Base-by-base conservation (phyloP, 345 rosid genomes). In the Hypericum androsaemum region DNA sequence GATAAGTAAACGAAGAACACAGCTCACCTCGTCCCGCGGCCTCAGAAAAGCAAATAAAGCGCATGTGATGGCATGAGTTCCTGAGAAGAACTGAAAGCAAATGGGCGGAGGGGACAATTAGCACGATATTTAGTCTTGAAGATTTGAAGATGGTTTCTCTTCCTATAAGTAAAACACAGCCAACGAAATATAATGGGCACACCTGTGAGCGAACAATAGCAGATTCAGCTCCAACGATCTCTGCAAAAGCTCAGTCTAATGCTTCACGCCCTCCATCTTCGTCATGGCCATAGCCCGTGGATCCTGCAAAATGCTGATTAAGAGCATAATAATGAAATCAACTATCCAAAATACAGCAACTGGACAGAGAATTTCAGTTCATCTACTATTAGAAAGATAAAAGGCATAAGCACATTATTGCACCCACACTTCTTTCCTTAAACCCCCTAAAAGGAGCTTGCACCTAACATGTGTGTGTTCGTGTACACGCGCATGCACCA, bases 201-300 rank as follows among this genome's bases (percentile, higher is more conserved):
- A 80, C 86, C 78, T 77, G 80, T 38, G 86, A 74, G 43, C 82
- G 75, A 12, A 80, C 80, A 41, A 80, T 72, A 28, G 86, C 78
- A 44, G 86, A 74, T 65, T 80, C 82, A 40, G 86, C 82, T 55
- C 86, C 86, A 16, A 80, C 64, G 66, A 77, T 72, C 49, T 77
- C 77, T 16, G 80, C 86, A 59, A 80, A 80, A 56, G 49, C 79
- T 64, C 61, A 77, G 70, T 80, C 86, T 46, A 80, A 80, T 35
- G 79, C 78, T 61, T 70, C 80, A 10, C 80, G 73, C 43, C 86
- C 86, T 13, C 86, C 88, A 51, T 80, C 81, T 71, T 81, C 88
- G 56, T 81, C 84, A 63, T 78, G 81, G 43, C 88, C 84, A 61
- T 81, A 81, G 66, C 86, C 86, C 54, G 86, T 80, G 54, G 73